These are phyloP conservation scores for Blastomyces parvus DNA, from an alignment of 2,329 filamentous ascomycete species.

Conservation along the genomic window DNA sequence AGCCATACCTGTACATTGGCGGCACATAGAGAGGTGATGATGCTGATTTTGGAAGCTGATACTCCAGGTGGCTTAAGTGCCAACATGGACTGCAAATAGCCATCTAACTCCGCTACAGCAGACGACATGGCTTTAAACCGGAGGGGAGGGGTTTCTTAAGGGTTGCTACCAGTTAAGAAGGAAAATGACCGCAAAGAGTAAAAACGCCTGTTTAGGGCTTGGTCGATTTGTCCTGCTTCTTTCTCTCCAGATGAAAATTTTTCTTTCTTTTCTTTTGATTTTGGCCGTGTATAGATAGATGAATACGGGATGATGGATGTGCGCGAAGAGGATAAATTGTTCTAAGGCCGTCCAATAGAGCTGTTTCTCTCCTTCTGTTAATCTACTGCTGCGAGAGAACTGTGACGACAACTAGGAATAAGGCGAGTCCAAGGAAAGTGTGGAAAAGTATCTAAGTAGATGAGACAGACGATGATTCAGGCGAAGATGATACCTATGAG, in stretches of 20 bases:
- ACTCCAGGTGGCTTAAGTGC: constrained; percentile 86
- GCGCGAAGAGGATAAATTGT: background rate
- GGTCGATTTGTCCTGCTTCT: background rate
- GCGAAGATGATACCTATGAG: background rate
- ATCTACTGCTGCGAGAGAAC: constrained; percentile 1
- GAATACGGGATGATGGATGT: background rate
- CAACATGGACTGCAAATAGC: constrained; percentile 83
- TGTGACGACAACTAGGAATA: background rate
- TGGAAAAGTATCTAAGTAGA: constrained; percentile 2
- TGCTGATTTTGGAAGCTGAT: constrained; percentile 81
- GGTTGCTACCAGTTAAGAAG: constrained; percentile 11
- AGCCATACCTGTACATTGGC: constrained; percentile 76
- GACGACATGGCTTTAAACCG: constrained; percentile 54
- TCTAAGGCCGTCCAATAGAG: background rate
- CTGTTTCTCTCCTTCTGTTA: background rate
- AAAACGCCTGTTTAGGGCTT: background rate
- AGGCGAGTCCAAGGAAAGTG: background rate
- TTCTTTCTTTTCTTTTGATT: background rate
- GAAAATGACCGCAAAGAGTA: constrained; percentile 4
- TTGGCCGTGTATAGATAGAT: background rate
- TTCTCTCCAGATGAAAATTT: background rate
- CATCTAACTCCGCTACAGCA: constrained; percentile 82
- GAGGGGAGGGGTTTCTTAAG: background rate
- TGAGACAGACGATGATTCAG: background rate
- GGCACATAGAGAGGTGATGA: constrained; percentile 78